phyloP scores from a whole-genome alignment of 108 stramenopile genomes.

The Fragilaria crotonensis region DNA sequence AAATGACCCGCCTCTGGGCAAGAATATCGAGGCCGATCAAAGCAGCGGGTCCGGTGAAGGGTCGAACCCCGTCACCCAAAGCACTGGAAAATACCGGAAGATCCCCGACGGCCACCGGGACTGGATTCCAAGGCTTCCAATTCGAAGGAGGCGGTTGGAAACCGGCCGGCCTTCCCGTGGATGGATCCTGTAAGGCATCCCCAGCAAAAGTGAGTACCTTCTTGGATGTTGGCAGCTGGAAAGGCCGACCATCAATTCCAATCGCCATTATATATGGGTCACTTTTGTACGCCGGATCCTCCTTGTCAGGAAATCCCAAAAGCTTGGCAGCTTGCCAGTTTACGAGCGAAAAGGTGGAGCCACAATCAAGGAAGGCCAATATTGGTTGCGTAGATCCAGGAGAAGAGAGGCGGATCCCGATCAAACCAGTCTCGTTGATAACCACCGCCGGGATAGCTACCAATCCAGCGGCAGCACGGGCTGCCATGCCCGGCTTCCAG shows the following conservation, averaged over 20 bases:
- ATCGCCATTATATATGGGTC: constrained; percentile 39
- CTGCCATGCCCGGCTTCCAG: constrained; percentile 47
- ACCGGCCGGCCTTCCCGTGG: constrained; percentile 15
- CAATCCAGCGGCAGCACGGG: constrained; percentile 23
- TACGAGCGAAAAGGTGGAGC: constrained; percentile 51
- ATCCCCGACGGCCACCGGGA: constrained; percentile 58
- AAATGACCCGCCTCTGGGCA: constrained; percentile 61
- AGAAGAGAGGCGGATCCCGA: constrained; percentile 48
- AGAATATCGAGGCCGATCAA: constrained; percentile 70
- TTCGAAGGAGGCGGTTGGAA: constrained; percentile 45
- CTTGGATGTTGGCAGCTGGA: constrained; percentile 37
- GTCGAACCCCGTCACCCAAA: constrained; percentile 57
- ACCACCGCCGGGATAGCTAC: constrained; percentile 53
- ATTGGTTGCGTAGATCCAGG: constrained; percentile 42
- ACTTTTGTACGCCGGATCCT: constrained; percentile 39
- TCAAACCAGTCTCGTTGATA: constrained; percentile 63
- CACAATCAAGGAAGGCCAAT: constrained; percentile 67
- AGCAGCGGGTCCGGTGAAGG: constrained; percentile 60
- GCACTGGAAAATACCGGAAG: constrained; percentile 57
- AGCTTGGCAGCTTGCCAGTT: constrained; percentile 61
- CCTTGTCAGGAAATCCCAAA: constrained; percentile 47
- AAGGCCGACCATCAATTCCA: constrained; percentile 62
- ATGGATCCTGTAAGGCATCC: constrained; percentile 27
- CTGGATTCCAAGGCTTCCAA: constrained; percentile 61
- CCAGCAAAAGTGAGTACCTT: constrained; percentile 46